phyloP scores from a whole-genome alignment of 208 protist species.

The Leishmania major region DNA sequence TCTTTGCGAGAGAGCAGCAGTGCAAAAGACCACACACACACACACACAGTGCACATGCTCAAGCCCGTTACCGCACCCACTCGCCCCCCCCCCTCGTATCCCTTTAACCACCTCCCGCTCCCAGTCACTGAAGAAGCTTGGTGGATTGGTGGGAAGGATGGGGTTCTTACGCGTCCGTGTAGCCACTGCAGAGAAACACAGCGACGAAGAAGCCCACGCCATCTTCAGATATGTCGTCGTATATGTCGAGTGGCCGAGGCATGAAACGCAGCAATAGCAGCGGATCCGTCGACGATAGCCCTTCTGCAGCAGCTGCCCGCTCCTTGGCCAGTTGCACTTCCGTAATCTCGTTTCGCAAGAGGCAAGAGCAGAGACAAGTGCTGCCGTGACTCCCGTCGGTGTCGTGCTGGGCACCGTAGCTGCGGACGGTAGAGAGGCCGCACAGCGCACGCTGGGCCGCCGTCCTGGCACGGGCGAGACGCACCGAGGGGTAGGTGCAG shows the following conservation, averaged over 20 bases:
- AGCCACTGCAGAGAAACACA: slow-evolving; percentile 41
- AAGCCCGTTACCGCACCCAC: background rate
- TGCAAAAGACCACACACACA: background rate
- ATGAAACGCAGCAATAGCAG: slow-evolving; percentile 62
- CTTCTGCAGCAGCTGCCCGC: background rate
- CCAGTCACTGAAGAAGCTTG: background rate
- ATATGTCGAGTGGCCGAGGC: slow-evolving; percentile 22
- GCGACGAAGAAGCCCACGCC: slow-evolving; percentile 72
- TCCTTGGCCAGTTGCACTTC: slow-evolving; percentile 33
- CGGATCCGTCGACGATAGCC: slow-evolving; percentile 7
- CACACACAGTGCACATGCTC: background rate
- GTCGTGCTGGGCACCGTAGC: slow-evolving; percentile 1
- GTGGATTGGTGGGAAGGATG: background rate
- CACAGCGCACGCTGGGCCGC: slow-evolving; percentile 36
- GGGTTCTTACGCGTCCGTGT: slow-evolving; percentile 4
- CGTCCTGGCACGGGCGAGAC: slow-evolving; percentile 46
- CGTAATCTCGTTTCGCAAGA: slow-evolving; percentile 36
- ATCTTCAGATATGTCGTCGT: slow-evolving; percentile 30
- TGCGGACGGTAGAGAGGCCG: slow-evolving; percentile 11
- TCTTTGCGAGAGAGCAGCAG: background rate
- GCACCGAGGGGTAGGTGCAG: slow-evolving; percentile 37
- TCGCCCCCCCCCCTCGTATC: background rate
- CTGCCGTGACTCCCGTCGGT: slow-evolving; percentile 11
- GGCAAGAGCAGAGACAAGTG: background rate
- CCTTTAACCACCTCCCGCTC: background rate